phyloP scores from a whole-genome alignment of 169 alveolate species.

The Plasmodium cynomolgi region DNA sequence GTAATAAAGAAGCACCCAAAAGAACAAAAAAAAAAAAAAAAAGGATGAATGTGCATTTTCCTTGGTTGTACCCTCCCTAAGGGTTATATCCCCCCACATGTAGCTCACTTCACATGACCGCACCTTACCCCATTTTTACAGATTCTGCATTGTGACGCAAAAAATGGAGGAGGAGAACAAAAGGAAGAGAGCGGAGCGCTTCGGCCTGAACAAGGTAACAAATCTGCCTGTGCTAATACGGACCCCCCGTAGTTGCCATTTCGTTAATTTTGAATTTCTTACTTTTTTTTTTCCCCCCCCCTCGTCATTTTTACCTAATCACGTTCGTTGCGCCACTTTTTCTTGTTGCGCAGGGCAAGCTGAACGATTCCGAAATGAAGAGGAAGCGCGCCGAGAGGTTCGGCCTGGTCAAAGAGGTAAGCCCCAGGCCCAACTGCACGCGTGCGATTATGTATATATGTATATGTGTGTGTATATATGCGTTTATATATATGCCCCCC shows the following conservation, averaged over 20 bases:
- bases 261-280: neutral
- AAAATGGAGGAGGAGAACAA: conserved; percentile 73
- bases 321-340: neutral
- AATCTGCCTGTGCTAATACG: neutral
- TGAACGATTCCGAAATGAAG: conserved; percentile 52
- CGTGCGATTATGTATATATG: neutral
- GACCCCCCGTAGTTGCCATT: neutral
- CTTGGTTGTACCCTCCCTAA: neutral
- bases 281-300: neutral
- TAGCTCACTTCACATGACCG: neutral
- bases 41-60: neutral
- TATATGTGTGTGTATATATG: too few relatives aligned
- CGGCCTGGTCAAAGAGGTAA: conserved; percentile 55
- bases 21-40: neutral
- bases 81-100: neutral
- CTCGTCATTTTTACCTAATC: neutral
- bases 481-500: neutral
- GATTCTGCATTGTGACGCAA: conserved; percentile 66
- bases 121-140: neutral
- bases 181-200: conserved; percentile 72
- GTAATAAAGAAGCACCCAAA: neutral
- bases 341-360: conserved; percentile 1
- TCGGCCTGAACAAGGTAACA: conserved; percentile 52
- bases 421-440: neutral
- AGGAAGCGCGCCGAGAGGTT: conserved; percentile 69